Evolutionary conservation across 176 grass and related monocot species (phyloP).

Genomic region (Poa annua): DNA sequence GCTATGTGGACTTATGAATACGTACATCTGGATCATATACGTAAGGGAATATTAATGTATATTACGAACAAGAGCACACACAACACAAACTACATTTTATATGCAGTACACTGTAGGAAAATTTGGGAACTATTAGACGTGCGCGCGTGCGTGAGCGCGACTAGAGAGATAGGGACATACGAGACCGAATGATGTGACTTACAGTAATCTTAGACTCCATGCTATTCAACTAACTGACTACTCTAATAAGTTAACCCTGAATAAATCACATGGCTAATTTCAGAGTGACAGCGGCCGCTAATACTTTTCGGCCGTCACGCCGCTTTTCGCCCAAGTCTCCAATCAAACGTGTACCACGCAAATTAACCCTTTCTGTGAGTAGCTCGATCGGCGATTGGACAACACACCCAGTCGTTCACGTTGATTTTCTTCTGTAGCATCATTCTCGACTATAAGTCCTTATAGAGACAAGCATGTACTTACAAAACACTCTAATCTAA

Average conservation of each 20-base stretch:
- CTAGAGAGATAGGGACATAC: too few relatives aligned
- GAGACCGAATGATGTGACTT: too few relatives aligned
- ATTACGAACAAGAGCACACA: not conserved
- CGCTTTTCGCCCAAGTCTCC: constrained; percentile 27
- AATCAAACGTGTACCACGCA: constrained; percentile 25
- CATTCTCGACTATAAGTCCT: not conserved
- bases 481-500: not conserved
- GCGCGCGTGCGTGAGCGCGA: too few relatives aligned
- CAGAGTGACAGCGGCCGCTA: constrained; percentile 1
- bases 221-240: too few relatives aligned
- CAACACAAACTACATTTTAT: not conserved
- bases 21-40: not conserved
- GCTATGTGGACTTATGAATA: not conserved
- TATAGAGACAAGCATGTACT: not conserved
- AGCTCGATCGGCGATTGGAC: too few relatives aligned
- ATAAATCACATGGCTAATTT: not conserved
- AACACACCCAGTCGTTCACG: too few relatives aligned
- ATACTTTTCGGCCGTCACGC: constrained; percentile 32
- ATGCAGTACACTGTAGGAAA: not conserved
- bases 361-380: too few relatives aligned
- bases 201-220: too few relatives aligned
- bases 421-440: too few relatives aligned
- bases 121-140: too few relatives aligned
- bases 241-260: not conserved
- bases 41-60: not conserved